Base-by-base conservation (phyloP, 1,284 basidiomycete species). In the Fomitopsis pinicola region DNA sequence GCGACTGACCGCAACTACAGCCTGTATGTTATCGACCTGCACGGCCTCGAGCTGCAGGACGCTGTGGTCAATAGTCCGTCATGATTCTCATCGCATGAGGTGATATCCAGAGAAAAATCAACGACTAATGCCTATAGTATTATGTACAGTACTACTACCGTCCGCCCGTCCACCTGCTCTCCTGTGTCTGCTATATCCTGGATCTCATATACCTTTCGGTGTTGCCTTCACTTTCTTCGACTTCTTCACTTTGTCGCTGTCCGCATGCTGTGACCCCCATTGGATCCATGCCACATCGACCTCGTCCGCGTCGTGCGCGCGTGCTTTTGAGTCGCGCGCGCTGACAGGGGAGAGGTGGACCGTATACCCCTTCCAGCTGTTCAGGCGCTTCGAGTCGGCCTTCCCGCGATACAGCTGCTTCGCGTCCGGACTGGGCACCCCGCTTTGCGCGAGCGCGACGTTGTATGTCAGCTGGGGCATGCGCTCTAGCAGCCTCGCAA, bases 11-110 rank as follows among this genome's bases (percentile, higher is more conserved):
- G 84, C 57, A 86, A 87, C 70, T 91, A 91, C 72, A 86, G 84
- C 73, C 84, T 87, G 84, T 92, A 92, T 73, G 79, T 90, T 66
- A 92, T 92, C 71, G 91, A 93, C 69, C 73, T 94, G 67, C 92
- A 92, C 70, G 89, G 87, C 58, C 73, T 93, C 64, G 91, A 89
- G 71, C 76, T 92, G 67, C 87, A 88, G 67, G 77, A 75, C 58
- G 75, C 78, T n/a, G 74, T 65, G 12, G 69, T 65, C 17, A 71
- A 66, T 12, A 63, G 61, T 55, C 59, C 63, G 62, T 63, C 46
- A 57, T 53, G 44, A 52, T 33, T 40, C 48, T 52, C 26, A 3
- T 40, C 38, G 38, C 14, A 28, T 15, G 57, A 28, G 50, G 45
- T 61, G 48, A 50, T 28, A 50, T 33, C 17, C 10, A 28, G 19